Base-by-base conservation (phyloP, 768 basidiomycete genomes). In the Strobilomyces confusus region DNA sequence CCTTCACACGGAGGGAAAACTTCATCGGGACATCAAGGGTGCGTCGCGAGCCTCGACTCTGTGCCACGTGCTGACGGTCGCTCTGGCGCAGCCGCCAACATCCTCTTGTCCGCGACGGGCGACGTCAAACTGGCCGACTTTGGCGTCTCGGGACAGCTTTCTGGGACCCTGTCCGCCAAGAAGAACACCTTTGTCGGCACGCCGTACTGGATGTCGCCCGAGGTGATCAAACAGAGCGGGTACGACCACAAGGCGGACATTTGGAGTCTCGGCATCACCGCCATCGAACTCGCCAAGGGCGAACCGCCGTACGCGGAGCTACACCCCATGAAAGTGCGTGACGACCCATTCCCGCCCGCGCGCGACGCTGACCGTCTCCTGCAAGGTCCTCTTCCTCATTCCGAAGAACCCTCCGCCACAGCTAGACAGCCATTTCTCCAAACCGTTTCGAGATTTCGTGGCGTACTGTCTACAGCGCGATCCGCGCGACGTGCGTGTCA, bases 1-100 rank as follows among this genome's bases (percentile, higher is more conserved):
- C 69, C 81, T 99, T 46, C 97, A 99, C 64, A 82, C 81, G 11
- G 95, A 98, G 70, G 93, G 94, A 19, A 99, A 98, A 70, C 81
- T 99, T 48, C 97, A 99, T 68, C 84, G 97, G n/a, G 97, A 99
- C 72, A 98, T 99, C 67, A 99, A 99, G 80, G 95, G 95, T 91
- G 56, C 52, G 60, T 44, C 17, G 34, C 22, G 14, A 48, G n/a
- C 14, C 26, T 25, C 22, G 13, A 5, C 32, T 22, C n/a, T 17
- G 32, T 25, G 29, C 22, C 26, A 9, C 13, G 15, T 23, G 26
- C 43, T 54, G 30, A 58, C 22, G 33, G 29, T 13, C 23, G 36
- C 46, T 42, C 33, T 22, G 32, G 34, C 32, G 2, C 61, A 95
- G 95, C 94, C 60, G 95, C 95, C 48, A 98, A 97, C 65, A 94